A percentile compares a stretch with the other conserved stretches of the same genome.
phyloP scores from a whole-genome alignment of 495 filamentous ascomycete species.

The Lophiotrema nucula region DNA sequence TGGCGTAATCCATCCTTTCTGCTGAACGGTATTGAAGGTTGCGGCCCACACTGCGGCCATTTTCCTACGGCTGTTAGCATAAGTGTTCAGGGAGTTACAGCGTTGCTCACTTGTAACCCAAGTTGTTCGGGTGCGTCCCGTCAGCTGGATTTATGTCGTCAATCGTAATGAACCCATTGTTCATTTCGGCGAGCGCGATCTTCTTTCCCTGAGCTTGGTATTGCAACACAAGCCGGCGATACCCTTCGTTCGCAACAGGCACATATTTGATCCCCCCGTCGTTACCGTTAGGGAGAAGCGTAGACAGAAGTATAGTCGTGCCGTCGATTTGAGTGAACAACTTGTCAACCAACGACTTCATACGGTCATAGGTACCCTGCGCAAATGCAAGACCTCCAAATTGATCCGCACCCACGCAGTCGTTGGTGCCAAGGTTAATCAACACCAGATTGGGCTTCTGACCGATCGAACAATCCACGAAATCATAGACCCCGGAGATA shows the following conservation, averaged over 20 bases:
- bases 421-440: not conserved
- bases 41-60: not conserved
- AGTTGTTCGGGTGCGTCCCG: not conserved
- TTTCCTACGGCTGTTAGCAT: not conserved
- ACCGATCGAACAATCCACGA: not conserved
- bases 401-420: constrained; percentile 34
- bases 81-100: not conserved
- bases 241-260: not conserved
- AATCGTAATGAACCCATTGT: not conserved
- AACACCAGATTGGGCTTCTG: not conserved
- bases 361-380: constrained; percentile 67
- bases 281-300: not conserved
- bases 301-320: not conserved
- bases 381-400: constrained; percentile 50
- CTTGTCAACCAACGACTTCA: constrained; percentile 64
- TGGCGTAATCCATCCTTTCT: not conserved
- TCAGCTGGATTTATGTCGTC: not conserved
- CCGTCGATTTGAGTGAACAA: constrained; percentile 37
- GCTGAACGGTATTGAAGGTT: not conserved
- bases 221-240: not conserved
- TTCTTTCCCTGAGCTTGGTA: not conserved
- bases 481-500: not conserved
- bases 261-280: not conserved
- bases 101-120: not conserved
- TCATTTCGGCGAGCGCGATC: not conserved